Evolutionary conservation across 192 early-diverging fungal genomes (phyloP).

Genomic region (Rhizoclosmatium globosum): DNA sequence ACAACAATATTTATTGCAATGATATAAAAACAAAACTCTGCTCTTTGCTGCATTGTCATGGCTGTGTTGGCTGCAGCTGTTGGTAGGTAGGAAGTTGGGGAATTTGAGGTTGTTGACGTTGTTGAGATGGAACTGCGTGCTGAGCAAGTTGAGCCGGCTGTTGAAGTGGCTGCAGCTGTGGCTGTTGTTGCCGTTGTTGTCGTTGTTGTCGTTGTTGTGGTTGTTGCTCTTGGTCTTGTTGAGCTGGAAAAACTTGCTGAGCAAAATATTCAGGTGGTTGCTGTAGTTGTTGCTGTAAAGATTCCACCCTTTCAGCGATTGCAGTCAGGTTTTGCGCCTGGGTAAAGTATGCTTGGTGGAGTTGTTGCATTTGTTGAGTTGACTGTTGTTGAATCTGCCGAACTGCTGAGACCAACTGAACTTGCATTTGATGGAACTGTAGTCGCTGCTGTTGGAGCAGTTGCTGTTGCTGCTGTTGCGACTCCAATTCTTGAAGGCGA

Average conservation of each 20-base stretch:
- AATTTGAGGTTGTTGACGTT: too few species aligned
- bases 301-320: background rate
- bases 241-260: background rate
- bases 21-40: too few species aligned
- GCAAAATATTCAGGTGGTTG: background rate
- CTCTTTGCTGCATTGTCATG: too few species aligned
- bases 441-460: constrained; percentile 3
- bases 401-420: constrained; percentile 2
- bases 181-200: background rate
- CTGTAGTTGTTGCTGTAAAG: background rate
- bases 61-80: too few species aligned
- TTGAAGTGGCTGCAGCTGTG: background rate
- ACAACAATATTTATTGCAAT: too few species aligned
- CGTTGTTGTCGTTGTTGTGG: constrained; percentile 6
- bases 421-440: constrained; percentile 11
- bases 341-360: background rate
- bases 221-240: background rate
- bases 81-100: too few species aligned
- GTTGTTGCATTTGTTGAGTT: constrained; percentile 10
- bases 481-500: background rate
- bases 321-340: background rate
- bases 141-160: too few species aligned
- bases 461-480: background rate
- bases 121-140: too few species aligned
- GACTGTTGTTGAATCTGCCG: constrained; percentile 8